These are phyloP conservation scores for Geranium rotundifolium DNA, from an alignment of 345 rosid genomes.

Conservation along the genomic window DNA sequence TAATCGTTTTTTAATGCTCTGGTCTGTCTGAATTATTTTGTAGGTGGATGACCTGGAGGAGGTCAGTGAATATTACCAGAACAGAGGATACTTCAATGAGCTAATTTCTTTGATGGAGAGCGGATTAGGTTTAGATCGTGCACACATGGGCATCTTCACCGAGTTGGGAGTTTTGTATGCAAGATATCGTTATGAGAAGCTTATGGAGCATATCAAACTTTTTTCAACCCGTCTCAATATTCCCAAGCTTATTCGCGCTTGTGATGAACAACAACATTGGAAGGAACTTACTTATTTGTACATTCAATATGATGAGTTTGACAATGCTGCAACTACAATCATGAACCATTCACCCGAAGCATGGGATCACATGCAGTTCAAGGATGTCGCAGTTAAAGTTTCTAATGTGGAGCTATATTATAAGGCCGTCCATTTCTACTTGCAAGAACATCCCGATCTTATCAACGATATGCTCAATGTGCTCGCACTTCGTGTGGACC, in stretches of 20 bases:
- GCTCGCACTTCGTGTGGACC: slow-evolving; percentile 89
- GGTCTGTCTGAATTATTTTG: slow-evolving; percentile 1
- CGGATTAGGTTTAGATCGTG: slow-evolving; percentile 94
- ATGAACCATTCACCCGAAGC: slow-evolving; percentile 99
- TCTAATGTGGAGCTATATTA: slow-evolving; percentile 92
- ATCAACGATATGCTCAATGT: slow-evolving; percentile 91
- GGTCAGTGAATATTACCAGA: slow-evolving; percentile 93
- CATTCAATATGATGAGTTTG: slow-evolving; percentile 89
- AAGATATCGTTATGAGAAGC: slow-evolving; percentile 89
- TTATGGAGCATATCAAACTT: slow-evolving; percentile 95
- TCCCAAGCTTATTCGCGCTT: slow-evolving; percentile 93
- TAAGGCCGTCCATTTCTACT: slow-evolving; percentile 96
- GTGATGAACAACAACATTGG: slow-evolving; percentile 99
- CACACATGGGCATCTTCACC: slow-evolving; percentile 98
- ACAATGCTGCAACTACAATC: slow-evolving; percentile 94
- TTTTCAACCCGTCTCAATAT: slow-evolving; percentile 95
- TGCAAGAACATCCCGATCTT: slow-evolving; percentile 94
- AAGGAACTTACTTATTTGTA: slow-evolving; percentile 82
- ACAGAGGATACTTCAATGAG: slow-evolving; percentile 94
- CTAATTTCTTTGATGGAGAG: slow-evolving; percentile 98
- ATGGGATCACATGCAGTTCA: slow-evolving; percentile 99
- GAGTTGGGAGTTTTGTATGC: slow-evolving; percentile 98
- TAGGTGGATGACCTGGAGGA: slow-evolving; percentile 98
- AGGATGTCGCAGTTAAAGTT: slow-evolving; percentile 86
- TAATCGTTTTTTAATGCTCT: not conserved